A percentile compares a stretch with the other conserved stretches of the same genome.
These are phyloP conservation scores for Didymosphaeria variabile DNA, from an alignment of 2,329 filamentous ascomycete species.

Conservation along the genomic window DNA sequence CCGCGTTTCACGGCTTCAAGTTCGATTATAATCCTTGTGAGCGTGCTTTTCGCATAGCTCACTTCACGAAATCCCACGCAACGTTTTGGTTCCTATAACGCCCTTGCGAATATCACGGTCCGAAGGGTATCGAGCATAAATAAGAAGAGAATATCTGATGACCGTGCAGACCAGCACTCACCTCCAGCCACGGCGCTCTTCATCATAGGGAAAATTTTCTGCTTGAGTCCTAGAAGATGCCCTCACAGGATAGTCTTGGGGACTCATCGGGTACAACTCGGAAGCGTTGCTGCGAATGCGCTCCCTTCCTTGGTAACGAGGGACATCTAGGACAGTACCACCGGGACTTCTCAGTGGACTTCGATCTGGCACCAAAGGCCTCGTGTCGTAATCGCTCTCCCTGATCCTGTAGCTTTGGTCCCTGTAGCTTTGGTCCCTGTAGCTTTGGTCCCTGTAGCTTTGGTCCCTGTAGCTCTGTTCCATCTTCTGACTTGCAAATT, in stretches of 20 bases:
- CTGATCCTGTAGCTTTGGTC: conserved; percentile 27
- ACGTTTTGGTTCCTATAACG: not conserved
- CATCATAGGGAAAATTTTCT: not conserved
- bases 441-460: conserved; percentile 23
- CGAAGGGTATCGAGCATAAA: conserved; percentile 9
- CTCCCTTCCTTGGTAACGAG: not conserved
- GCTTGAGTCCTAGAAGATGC: not conserved
- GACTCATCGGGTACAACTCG: not conserved
- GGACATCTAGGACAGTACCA: not conserved
- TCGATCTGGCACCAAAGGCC: conserved; percentile 19
- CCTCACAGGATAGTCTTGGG: conserved; percentile 4
- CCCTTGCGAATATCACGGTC: not conserved
- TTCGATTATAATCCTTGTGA: not conserved
- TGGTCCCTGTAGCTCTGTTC: conserved; percentile 24
- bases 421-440: too few relatives aligned
- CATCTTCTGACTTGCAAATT: conserved; percentile 31
- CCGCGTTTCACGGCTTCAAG: not conserved
- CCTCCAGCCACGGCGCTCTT: conserved; percentile 8
- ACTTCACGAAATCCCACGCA: not conserved
- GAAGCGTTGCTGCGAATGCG: not conserved
- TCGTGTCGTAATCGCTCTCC: conserved; percentile 25
- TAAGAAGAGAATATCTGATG: not conserved
- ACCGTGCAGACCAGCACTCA: not conserved
- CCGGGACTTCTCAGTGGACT: conserved; percentile 22
- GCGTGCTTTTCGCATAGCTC: not conserved